Evolutionary conservation across 305 asterid genomes (phyloP).

Genomic region (Solanum hybrid): DNA sequence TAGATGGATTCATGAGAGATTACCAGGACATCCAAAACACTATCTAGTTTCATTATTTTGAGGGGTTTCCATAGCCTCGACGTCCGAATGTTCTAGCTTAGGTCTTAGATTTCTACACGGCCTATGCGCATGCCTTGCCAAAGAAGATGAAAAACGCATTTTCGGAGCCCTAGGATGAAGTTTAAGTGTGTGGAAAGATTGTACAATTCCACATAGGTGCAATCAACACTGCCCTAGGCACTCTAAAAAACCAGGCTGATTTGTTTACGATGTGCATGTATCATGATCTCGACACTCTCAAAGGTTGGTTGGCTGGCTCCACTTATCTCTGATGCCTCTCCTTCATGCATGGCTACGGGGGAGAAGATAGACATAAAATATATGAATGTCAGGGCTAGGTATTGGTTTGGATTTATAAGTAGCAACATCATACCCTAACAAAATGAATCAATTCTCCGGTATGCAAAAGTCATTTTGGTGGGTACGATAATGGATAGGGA

Average conservation of each 20-base stretch:
- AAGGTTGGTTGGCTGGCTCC: neutral
- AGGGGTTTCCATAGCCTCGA: neutral
- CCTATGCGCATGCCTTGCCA: neutral
- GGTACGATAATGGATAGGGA: neutral
- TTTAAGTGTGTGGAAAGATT: neutral
- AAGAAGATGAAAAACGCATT: too few species aligned
- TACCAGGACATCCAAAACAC: neutral
- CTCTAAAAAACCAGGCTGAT: neutral
- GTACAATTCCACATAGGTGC: neutral
- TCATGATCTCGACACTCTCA: neutral
- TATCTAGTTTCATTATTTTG: too few species aligned
- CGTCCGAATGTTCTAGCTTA: neutral
- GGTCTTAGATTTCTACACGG: neutral
- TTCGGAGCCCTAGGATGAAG: neutral
- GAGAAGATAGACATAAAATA: neutral
- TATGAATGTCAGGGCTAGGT: neutral
- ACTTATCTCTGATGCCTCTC: too few species aligned
- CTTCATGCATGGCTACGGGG: neutral
- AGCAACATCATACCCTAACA: neutral
- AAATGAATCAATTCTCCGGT: too few species aligned
- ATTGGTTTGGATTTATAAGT: neutral
- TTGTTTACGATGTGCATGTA: neutral
- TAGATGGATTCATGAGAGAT: neutral
- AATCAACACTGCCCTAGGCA: neutral
- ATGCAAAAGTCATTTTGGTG: neutral